Evolutionary conservation across 2,329 filamentous ascomycete genomes (phyloP).

Genomic region (Dactylellina leptospora): DNA sequence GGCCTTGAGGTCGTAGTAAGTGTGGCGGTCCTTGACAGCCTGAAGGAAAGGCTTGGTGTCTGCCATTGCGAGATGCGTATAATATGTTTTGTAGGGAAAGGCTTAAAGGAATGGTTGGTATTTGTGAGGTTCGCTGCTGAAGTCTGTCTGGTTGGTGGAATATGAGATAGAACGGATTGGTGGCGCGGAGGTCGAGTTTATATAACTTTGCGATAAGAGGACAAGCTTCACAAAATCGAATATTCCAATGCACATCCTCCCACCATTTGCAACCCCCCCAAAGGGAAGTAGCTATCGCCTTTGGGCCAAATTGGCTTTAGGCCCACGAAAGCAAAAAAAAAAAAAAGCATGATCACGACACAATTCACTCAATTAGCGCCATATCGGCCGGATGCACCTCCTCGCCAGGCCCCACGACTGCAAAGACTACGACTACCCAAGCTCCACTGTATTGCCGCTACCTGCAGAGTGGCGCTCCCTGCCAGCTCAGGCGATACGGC

Average conservation of each 20-base stretch:
- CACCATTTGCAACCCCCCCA: too few species aligned
- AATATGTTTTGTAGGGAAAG: background rate
- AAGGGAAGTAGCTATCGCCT: too few species aligned
- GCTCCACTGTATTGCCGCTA: background rate
- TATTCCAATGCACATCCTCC: background rate
- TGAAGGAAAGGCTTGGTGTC: slow-evolving; percentile 66
- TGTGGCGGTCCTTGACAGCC: slow-evolving; percentile 73
- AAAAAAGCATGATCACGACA: slow-evolving; percentile 30
- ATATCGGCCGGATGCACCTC: slow-evolving; percentile 46
- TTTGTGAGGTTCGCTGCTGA: background rate
- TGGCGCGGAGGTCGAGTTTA: background rate
- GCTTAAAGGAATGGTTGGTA: background rate
- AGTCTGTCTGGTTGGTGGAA: too few species aligned
- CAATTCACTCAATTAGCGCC: slow-evolving; percentile 27
- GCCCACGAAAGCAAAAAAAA: background rate
- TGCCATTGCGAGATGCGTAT: slow-evolving; percentile 48
- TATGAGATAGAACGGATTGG: background rate
- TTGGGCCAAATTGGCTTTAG: background rate
- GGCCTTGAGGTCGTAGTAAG: slow-evolving; percentile 74
- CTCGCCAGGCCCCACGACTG: background rate
- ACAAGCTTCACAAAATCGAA: background rate
- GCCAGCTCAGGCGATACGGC: background rate
- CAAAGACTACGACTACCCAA: background rate
- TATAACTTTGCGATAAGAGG: background rate
- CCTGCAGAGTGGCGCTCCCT: slow-evolving; percentile 13